phyloP scores from a whole-genome alignment of 2,329 filamentous ascomycete species.

The Aspergillus tamarii region DNA sequence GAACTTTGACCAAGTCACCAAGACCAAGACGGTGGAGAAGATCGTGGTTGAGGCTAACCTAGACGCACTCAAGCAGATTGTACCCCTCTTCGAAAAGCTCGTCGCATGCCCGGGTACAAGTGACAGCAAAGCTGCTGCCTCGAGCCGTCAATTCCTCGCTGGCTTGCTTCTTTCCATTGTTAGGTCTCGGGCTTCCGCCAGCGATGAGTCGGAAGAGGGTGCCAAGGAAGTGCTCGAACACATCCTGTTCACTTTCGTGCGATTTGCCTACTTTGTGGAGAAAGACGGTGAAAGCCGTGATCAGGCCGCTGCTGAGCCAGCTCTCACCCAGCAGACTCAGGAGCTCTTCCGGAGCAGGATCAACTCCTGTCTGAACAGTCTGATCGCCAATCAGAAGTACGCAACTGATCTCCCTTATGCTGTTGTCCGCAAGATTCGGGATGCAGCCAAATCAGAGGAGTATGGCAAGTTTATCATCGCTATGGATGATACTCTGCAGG shows the following conservation, averaged over 20 bases:
- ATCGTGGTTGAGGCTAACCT: conserved; percentile 64
- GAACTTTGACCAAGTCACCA: conserved; percentile 84
- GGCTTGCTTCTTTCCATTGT: conserved; percentile 57
- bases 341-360: conserved; percentile 58
- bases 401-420: conserved; percentile 42
- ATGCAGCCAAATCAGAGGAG: conserved; percentile 39
- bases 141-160: conserved; percentile 53
- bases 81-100: conserved; percentile 54
- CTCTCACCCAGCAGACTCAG: conserved; percentile 51
- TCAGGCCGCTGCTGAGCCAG: conserved; percentile 45
- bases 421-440: conserved; percentile 45
- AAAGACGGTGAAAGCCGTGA: conserved; percentile 23
- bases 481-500: conserved; percentile 49
- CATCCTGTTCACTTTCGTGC: conserved; percentile 50
- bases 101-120: conserved; percentile 50
- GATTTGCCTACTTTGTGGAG: conserved; percentile 54
- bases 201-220: conserved; percentile 35
- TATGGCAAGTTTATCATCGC: conserved; percentile 51
- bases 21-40: conserved; percentile 80
- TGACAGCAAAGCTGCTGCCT: conserved; percentile 51
- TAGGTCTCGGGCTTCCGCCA: conserved; percentile 41
- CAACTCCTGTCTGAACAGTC: conserved; percentile 57
- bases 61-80: conserved; percentile 55
- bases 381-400: conserved; percentile 48
- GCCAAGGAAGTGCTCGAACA: conserved; percentile 48